phyloP scores from a whole-genome alignment of 75 land plant species.

The Chamaecyparis obtusa region DNA sequence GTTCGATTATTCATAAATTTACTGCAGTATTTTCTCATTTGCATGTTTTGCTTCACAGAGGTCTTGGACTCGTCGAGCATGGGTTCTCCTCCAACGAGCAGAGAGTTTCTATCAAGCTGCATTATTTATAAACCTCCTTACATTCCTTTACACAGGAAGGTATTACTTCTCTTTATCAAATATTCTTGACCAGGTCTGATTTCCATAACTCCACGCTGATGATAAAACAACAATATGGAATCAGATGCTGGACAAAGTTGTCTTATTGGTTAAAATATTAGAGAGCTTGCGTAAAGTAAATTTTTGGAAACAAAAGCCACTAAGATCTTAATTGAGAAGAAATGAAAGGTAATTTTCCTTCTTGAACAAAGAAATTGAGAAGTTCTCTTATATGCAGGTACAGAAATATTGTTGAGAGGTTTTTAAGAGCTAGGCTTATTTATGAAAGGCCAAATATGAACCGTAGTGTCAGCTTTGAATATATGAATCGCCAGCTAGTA shows the following conservation, averaged over 20 bases:
- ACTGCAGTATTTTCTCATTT: neutral
- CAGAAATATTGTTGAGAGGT: slow-evolving; percentile 82
- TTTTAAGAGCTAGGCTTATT: slow-evolving; percentile 77
- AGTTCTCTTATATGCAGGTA: slow-evolving; percentile 41
- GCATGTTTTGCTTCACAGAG: slow-evolving; percentile 38
- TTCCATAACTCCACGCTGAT: slow-evolving; percentile 4
- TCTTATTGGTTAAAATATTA: neutral
- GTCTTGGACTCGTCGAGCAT: slow-evolving; percentile 63
- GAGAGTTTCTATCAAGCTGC: slow-evolving; percentile 87
- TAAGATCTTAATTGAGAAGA: neutral
- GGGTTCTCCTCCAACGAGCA: slow-evolving; percentile 69
- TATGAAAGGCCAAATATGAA: slow-evolving; percentile 92
- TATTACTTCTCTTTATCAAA: slow-evolving; percentile 15
- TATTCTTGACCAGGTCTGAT: neutral
- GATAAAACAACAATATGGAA: neutral
- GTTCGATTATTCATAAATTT: neutral
- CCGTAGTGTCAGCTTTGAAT: slow-evolving; percentile 96
- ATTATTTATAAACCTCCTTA: slow-evolving; percentile 61
- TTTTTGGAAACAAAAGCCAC: neutral
- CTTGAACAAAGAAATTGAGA: neutral
- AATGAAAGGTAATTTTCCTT: slow-evolving; percentile 2
- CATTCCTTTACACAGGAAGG: slow-evolving; percentile 88
- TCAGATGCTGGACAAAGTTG: neutral
- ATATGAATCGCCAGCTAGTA: slow-evolving; percentile 98
- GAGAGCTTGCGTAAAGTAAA: neutral